phyloP scores from a whole-genome alignment of 306 rosid species.

The Crotalaria pallida region DNA sequence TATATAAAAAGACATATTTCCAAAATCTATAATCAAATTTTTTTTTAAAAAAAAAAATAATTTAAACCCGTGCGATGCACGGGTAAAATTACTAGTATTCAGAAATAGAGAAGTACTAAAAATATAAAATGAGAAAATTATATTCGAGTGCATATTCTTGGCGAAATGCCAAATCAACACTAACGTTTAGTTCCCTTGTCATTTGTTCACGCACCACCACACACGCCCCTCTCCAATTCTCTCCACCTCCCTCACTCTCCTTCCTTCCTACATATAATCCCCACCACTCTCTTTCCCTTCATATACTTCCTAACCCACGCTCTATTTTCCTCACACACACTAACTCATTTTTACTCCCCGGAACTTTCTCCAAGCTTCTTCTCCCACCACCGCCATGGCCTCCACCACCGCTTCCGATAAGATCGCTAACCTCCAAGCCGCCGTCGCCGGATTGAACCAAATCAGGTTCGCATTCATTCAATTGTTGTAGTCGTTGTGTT shows the following conservation, averaged over 20 bases:
- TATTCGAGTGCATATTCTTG: slow-evolving; percentile 29
- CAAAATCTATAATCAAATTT: too few species aligned
- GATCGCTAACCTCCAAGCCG: slow-evolving; percentile 56
- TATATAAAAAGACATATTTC: too few species aligned
- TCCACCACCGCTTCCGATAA: slow-evolving; percentile 46
- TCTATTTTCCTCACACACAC: too few species aligned
- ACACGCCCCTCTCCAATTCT: too few species aligned
- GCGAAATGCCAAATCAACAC: not conserved
- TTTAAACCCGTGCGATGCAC: too few species aligned
- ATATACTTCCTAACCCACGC: not conserved
- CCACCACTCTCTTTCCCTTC: not conserved
- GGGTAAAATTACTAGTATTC: too few species aligned
- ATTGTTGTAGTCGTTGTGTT: not conserved
- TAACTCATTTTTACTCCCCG: too few species aligned
- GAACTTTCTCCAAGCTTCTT: slow-evolving; percentile 17
- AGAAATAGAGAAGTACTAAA: not conserved
- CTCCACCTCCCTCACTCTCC: not conserved
- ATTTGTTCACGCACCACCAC: not conserved
- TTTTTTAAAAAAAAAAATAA: too few species aligned
- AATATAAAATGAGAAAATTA: too few species aligned
- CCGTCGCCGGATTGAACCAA: slow-evolving; percentile 62
- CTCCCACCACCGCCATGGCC: slow-evolving; percentile 52
- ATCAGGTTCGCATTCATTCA: slow-evolving; percentile 59
- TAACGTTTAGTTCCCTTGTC: not conserved
- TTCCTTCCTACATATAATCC: not conserved